Percentiles rank a stretch among this genome's conserved stretches.
Evolutionary conservation across 495 filamentous ascomycete species (phyloP).

Genomic region (Penicillium fimorum): DNA sequence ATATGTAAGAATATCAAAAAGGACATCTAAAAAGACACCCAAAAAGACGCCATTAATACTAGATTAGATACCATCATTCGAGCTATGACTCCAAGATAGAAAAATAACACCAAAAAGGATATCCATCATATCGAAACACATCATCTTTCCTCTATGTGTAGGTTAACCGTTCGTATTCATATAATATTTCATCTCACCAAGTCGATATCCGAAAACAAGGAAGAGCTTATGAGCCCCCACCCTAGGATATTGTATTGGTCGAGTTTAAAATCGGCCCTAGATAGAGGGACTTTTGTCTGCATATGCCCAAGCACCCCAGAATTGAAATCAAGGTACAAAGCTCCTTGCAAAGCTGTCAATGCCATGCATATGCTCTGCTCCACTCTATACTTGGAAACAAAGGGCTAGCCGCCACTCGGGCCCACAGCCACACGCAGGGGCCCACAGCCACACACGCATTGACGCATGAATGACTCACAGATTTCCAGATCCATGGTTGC

Average conservation of each 20-base stretch:
- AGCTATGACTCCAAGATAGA: no score
- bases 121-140: no score
- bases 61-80: no score
- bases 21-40: no score
- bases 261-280: background rate
- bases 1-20: no score
- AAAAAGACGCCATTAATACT: no score
- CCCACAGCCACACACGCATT: background rate
- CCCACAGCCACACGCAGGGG: background rate
- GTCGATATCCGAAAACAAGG: background rate
- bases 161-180: background rate
- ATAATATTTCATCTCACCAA: background rate
- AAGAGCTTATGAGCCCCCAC: background rate
- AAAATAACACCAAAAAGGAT: no score
- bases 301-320: background rate
- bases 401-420: background rate
- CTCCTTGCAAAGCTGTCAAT: background rate
- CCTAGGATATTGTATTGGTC: background rate
- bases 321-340: background rate
- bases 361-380: background rate
- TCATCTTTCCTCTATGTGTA: background rate
- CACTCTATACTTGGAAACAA: background rate
- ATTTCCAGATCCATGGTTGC: background rate
- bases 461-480: conserved; percentile 1
- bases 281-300: background rate